Evolutionary conservation across 345 rosid genomes (phyloP).

Genomic region (Acer saccharum): DNA sequence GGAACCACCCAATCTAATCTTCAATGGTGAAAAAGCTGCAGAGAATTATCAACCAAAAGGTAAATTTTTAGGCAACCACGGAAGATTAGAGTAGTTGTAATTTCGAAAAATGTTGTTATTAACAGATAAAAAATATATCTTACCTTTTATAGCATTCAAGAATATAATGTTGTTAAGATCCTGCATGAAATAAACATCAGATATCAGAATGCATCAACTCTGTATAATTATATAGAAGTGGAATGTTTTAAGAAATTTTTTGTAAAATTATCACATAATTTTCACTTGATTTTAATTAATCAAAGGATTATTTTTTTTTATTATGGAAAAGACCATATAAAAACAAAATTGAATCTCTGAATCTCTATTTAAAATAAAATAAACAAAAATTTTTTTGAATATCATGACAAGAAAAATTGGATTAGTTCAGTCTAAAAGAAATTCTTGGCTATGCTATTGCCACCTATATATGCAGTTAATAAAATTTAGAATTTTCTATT

Average conservation of each 20-base stretch:
- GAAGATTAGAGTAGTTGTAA: not conserved
- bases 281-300: not conserved
- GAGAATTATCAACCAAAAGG: conserved; percentile 10
- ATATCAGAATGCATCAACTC: not conserved
- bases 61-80: not conserved
- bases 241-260: not conserved
- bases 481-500: too few relatives aligned
- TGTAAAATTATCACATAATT: not conserved
- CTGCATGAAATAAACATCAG: conserved; percentile 38
- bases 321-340: too few relatives aligned
- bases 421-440: too few relatives aligned
- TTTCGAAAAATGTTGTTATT: not conserved
- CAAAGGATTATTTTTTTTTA: not conserved
- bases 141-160: conserved; percentile 62
- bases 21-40: conserved; percentile 69
- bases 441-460: too few relatives aligned
- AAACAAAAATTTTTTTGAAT: too few relatives aligned
- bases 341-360: too few relatives aligned
- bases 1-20: conserved; percentile 73
- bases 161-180: conserved; percentile 52
- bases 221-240: too few relatives aligned
- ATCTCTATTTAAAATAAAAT: too few relatives aligned
- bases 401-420: too few relatives aligned
- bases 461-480: too few relatives aligned
- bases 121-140: not conserved